Evolutionary conservation across 495 filamentous ascomycete species (phyloP).

Genomic region (Penicillium chermesinum): DNA sequence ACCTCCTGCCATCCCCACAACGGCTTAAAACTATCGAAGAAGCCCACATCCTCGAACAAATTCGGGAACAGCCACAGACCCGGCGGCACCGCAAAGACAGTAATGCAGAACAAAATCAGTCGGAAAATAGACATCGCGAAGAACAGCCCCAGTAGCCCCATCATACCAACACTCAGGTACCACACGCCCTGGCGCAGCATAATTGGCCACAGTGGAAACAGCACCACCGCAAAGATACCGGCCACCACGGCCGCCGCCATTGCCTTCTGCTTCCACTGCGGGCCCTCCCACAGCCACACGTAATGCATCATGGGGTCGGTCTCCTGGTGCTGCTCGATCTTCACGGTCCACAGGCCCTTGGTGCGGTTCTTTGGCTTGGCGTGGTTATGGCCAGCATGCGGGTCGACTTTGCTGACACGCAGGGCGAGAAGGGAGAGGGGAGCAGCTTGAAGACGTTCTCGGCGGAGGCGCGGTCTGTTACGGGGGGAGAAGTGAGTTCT

Average conservation of each 20-base stretch:
- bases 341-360: slow-evolving; percentile 95
- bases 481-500: slow-evolving; percentile 87
- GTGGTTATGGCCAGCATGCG: slow-evolving; percentile 65
- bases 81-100: slow-evolving; percentile 76
- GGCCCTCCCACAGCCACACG: slow-evolving; percentile 93
- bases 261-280: slow-evolving; percentile 87
- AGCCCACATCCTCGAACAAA: slow-evolving; percentile 96
- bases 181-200: slow-evolving; percentile 89
- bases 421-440: slow-evolving; percentile 89
- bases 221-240: slow-evolving; percentile 77
- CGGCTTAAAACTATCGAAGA: slow-evolving; percentile 95
- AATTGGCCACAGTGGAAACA: slow-evolving; percentile 96
- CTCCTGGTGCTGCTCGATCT: slow-evolving; percentile 95
- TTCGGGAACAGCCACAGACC: slow-evolving; percentile 98
- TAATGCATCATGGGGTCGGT: slow-evolving; percentile 88
- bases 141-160: slow-evolving; percentile 88
- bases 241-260: slow-evolving; percentile 80
- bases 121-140: slow-evolving; percentile 97
- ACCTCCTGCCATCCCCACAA: slow-evolving; percentile 99
- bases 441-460: slow-evolving; percentile 94
- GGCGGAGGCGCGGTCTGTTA: slow-evolving; percentile 78
- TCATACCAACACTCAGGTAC: slow-evolving; percentile 94
- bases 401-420: slow-evolving; percentile 81
- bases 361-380: slow-evolving; percentile 77
- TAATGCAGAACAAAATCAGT: slow-evolving; percentile 89